Conservation (phyloP, 495 filamentous ascomycete species). For the Penicillium nucicola region DNA sequence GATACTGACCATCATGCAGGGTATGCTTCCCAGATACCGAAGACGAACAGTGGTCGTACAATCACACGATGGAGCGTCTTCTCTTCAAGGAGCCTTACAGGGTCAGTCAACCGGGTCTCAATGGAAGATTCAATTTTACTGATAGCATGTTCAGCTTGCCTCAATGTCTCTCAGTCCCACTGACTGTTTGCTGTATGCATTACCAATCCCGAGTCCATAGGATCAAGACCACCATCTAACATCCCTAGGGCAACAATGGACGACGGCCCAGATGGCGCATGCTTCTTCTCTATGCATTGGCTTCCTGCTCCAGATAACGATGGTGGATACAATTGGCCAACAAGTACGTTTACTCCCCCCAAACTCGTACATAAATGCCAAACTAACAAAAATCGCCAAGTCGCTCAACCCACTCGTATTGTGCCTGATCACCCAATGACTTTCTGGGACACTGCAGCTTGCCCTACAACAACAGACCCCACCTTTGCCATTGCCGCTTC, state of each 20-base stretch:
- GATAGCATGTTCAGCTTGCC: constrained; percentile 27
- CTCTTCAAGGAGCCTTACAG: constrained; percentile 35
- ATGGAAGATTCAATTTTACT: not conserved
- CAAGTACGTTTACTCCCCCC: constrained; percentile 20
- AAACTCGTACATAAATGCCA: not conserved
- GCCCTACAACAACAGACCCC: constrained; percentile 23
- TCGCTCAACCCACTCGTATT: constrained; percentile 31
- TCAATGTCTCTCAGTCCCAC: constrained; percentile 41
- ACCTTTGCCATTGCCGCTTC: constrained; percentile 43
- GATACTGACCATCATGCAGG: constrained; percentile 15
- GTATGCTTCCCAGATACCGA: constrained; percentile 38
- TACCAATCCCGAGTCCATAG: not conserved
- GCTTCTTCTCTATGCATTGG: constrained; percentile 32
- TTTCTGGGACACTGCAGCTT: constrained; percentile 38
- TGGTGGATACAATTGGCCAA: constrained; percentile 32
- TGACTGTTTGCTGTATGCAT: constrained; percentile 34
- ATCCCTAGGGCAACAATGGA: constrained; percentile 37
- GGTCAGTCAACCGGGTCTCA: constrained; percentile 14
- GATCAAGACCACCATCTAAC: constrained; percentile 10
- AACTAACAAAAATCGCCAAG: constrained; percentile 8
- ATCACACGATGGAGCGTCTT: constrained; percentile 35
- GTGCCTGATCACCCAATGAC: constrained; percentile 18
- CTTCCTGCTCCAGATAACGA: constrained; percentile 35
- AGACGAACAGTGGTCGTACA: constrained; percentile 33
- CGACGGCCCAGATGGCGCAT: constrained; percentile 34